These are phyloP conservation scores for Athelia sp. DNA, from an alignment of 1,284 basidiomycete species.

Conservation along the genomic window DNA sequence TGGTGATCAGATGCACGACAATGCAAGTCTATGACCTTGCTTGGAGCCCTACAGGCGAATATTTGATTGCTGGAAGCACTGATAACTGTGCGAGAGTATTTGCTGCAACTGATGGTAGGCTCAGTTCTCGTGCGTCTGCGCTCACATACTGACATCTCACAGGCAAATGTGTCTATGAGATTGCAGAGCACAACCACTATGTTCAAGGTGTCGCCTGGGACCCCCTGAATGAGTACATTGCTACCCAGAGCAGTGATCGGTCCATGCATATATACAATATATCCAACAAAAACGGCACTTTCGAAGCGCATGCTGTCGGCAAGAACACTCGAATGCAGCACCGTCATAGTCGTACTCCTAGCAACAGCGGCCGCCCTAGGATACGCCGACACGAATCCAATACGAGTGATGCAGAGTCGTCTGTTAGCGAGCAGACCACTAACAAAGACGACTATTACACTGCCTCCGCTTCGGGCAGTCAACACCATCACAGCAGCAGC, in stretches of 20 bases:
- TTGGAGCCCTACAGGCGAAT: constrained; percentile 95
- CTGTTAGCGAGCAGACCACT: constrained; percentile 43
- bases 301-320: constrained; percentile 83
- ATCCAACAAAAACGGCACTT: constrained; percentile 67
- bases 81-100: constrained; percentile 93
- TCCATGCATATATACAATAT: constrained; percentile 88
- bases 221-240: constrained; percentile 90
- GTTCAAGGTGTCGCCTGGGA: constrained; percentile 98
- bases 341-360: constrained; percentile 63
- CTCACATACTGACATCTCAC: constrained; percentile 8
- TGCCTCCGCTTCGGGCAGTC: neutral
- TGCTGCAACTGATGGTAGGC: constrained; percentile 67
- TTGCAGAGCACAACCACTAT: constrained; percentile 89
- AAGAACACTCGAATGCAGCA: constrained; percentile 74
- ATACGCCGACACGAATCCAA: constrained; percentile 68
- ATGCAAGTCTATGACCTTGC: constrained; percentile 98
- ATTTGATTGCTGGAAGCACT: constrained; percentile 91
- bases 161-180: constrained; percentile 81
- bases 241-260: constrained; percentile 90
- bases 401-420: constrained; percentile 69
- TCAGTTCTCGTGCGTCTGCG: constrained; percentile 2
- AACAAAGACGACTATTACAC: constrained; percentile 25
- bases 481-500: neutral
- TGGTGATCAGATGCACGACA: constrained; percentile 58
- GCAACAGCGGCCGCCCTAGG: constrained; percentile 46